phyloP scores from a whole-genome alignment of 2,329 filamentous ascomycete genomes.

The Leptographium galeiforme region DNA sequence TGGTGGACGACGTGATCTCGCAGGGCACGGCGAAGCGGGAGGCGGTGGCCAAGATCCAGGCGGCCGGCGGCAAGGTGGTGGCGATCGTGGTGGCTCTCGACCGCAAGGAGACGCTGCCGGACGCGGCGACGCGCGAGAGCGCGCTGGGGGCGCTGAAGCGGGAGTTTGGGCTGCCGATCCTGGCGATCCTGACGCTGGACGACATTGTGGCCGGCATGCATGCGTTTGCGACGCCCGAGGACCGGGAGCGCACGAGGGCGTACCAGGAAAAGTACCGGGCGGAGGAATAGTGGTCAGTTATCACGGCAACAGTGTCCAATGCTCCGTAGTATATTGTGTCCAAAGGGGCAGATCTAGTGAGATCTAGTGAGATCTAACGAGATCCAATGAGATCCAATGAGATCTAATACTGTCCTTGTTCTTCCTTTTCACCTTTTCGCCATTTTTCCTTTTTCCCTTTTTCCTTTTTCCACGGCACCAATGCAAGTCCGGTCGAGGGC shows the following conservation, averaged over 20 bases:
- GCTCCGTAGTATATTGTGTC: background rate
- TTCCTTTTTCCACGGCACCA: background rate
- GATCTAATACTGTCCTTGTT: background rate
- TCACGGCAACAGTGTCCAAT: background rate
- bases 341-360: background rate
- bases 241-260: conserved; percentile 56
- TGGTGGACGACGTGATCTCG: conserved; percentile 95
- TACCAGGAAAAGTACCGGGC: conserved; percentile 57
- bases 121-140: conserved; percentile 51
- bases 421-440: background rate
- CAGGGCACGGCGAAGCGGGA: conserved; percentile 90
- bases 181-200: conserved; percentile 70
- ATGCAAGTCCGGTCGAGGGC: too few relatives aligned
- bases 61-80: conserved; percentile 70
- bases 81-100: conserved; percentile 85
- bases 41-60: conserved; percentile 76
- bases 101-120: conserved; percentile 67
- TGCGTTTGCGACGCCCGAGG: conserved; percentile 44
- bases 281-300: conserved; percentile 20
- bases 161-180: conserved; percentile 71
- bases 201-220: conserved; percentile 65
- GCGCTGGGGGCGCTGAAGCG: conserved; percentile 76
- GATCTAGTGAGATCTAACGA: too few relatives aligned
- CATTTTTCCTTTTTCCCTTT: background rate
- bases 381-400: too few relatives aligned